phyloP scores from a whole-genome alignment of 1,284 basidiomycete species.

The Xanthoconium separans region DNA sequence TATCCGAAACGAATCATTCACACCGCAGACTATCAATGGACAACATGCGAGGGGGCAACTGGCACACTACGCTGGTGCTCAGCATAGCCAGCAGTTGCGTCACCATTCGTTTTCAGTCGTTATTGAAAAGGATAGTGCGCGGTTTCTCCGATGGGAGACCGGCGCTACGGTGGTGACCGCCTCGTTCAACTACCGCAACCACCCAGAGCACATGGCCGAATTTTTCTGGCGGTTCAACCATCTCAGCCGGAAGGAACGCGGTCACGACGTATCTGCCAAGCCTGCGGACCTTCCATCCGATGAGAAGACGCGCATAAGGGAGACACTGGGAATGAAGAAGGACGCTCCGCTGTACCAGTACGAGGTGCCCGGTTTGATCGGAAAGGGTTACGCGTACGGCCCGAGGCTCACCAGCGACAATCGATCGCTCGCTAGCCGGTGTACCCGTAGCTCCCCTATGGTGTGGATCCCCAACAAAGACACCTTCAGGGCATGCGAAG shows the following conservation, averaged over 20 bases:
- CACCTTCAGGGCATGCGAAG: background rate
- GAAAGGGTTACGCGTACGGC: background rate
- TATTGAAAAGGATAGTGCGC: conserved; percentile 9
- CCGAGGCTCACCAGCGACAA: background rate
- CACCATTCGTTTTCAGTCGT: conserved; percentile 18
- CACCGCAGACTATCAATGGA: background rate
- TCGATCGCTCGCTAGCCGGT: background rate
- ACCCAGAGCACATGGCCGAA: conserved; percentile 8
- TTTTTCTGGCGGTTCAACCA: conserved; percentile 20
- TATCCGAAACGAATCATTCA: background rate
- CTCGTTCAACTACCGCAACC: conserved; percentile 12
- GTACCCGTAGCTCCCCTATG: conserved; percentile 6
- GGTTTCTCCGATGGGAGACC: conserved; percentile 27
- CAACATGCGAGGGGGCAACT: background rate
- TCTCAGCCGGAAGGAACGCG: background rate
- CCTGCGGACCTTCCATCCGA: too few species aligned
- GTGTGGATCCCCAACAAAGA: background rate
- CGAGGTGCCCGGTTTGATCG: background rate
- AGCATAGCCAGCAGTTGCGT: conserved; percentile 12
- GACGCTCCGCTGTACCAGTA: background rate
- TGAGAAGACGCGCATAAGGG: background rate
- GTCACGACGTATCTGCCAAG: conserved; percentile 6
- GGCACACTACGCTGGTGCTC: conserved; percentile 9
- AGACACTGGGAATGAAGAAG: background rate
- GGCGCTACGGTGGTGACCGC: conserved; percentile 18